These are phyloP conservation scores for Penicillium paradoxum DNA, from an alignment of 495 filamentous ascomycete genomes.

Conservation along the genomic window DNA sequence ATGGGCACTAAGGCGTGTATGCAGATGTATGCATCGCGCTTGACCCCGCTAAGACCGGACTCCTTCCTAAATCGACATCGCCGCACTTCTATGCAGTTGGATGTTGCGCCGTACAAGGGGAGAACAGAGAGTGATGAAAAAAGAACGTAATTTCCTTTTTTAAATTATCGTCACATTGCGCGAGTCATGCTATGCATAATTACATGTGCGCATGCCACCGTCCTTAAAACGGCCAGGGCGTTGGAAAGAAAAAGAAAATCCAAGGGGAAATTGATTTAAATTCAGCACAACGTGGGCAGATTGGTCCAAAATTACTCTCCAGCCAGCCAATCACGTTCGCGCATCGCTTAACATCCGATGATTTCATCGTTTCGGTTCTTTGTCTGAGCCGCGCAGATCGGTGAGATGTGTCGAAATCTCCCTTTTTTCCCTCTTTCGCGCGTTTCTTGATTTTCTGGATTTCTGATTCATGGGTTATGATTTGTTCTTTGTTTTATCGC, in stretches of 20 bases:
- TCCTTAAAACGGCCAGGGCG: conserved; percentile 13
- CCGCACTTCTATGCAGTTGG: not conserved
- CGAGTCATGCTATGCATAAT: conserved; percentile 30
- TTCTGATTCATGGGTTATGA: not conserved
- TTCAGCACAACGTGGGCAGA: no score
- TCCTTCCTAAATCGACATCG: conserved; percentile 7
- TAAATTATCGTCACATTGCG: conserved; percentile 12
- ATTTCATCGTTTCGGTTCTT: conserved; percentile 2
- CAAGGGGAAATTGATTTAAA: not conserved
- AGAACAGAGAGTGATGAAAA: no score
- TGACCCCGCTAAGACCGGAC: not conserved
- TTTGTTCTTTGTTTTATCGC: not conserved
- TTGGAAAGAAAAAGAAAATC: not conserved
- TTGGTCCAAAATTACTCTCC: conserved; percentile 4
- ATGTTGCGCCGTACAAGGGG: no score
- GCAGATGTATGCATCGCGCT: not conserved
- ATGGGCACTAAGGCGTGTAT: not conserved
- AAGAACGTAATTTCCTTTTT: not conserved
- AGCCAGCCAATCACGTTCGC: not conserved
- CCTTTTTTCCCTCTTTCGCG: not conserved
- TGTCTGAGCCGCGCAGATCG: conserved; percentile 6
- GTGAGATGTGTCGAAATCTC: conserved; percentile 1
- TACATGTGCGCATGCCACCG: conserved; percentile 9
- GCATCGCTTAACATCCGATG: not conserved
- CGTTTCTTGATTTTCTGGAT: conserved; percentile 1